Percentiles rank a stretch among this genome's conserved stretches.
These are phyloP conservation scores for Hyphodiscus sp. DNA, from an alignment of 2,329 filamentous ascomycete genomes.

Conservation along the genomic window DNA sequence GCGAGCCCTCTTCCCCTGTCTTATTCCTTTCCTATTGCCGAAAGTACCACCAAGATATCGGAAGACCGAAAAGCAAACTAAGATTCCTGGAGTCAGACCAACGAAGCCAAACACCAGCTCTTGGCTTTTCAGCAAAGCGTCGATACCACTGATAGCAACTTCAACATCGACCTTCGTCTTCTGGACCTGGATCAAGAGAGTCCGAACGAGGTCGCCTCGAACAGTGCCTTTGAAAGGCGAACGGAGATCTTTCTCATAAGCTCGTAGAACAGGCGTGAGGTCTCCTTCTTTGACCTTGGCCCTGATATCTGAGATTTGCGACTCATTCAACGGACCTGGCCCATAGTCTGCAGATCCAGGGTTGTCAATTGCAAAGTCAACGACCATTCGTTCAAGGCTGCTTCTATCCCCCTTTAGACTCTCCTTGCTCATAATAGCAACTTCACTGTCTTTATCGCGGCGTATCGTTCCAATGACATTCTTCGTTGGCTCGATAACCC, in stretches of 20 bases:
- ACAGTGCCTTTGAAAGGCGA: constrained; percentile 77
- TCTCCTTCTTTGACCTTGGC: constrained; percentile 84
- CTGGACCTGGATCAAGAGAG: constrained; percentile 91
- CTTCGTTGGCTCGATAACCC: constrained; percentile 80
- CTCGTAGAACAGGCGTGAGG: constrained; percentile 81
- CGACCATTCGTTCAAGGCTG: constrained; percentile 94
- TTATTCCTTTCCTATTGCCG: constrained; percentile 63
- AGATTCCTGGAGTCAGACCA: constrained; percentile 84
- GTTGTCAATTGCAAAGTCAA: constrained; percentile 87
- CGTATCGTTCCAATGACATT: constrained; percentile 88
- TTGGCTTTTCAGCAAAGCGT: constrained; percentile 89
- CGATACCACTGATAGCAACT: constrained; percentile 91
- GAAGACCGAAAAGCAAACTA: constrained; percentile 70
- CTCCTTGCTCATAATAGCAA: constrained; percentile 92
- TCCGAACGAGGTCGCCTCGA: constrained; percentile 79
- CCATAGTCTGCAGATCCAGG: constrained; percentile 51
- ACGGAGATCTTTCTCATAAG: constrained; percentile 84
- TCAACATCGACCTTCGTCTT: constrained; percentile 99
- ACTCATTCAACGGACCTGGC: constrained; percentile 50
- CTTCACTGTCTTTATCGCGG: constrained; percentile 86
- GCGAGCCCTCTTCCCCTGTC: constrained; percentile 57
- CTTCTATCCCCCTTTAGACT: constrained; percentile 85
- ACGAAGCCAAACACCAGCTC: constrained; percentile 98
- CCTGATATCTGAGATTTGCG: constrained; percentile 67
- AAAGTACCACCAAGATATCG: constrained; percentile 67